Conservation (phyloP, 371 early-diverging fungal species). For the Mucor racemosus region DNA sequence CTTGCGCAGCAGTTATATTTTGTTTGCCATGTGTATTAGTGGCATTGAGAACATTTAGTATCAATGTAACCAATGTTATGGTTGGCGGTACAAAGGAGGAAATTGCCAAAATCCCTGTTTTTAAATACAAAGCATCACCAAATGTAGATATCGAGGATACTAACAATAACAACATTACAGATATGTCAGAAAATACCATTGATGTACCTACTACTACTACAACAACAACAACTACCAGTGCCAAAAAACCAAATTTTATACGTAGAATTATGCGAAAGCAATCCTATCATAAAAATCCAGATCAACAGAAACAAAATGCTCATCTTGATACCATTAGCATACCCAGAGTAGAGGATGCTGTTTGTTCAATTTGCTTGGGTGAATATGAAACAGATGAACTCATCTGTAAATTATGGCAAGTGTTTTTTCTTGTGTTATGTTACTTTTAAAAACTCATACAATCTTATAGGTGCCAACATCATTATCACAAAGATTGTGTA, state of each 20-base stretch:
- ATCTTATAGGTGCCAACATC: constrained; percentile 39
- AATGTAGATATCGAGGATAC: not conserved
- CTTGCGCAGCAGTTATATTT: constrained; percentile 64
- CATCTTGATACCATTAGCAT: constrained; percentile 28
- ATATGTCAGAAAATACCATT: too few species aligned
- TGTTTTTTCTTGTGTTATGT: not conserved
- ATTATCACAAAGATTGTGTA: constrained; percentile 38
- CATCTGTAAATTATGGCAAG: constrained; percentile 58
- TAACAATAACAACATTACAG: not conserved
- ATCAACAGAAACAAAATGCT: not conserved
- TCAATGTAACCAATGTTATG: constrained; percentile 53
- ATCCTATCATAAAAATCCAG: not conserved
- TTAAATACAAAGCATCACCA: constrained; percentile 25
- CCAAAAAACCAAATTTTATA: constrained; percentile 9
- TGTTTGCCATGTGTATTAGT: constrained; percentile 67
- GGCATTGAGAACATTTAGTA: constrained; percentile 56
- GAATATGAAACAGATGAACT: constrained; percentile 66
- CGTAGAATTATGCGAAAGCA: constrained; percentile 7
- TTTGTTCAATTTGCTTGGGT: constrained; percentile 67
- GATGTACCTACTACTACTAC: not conserved
- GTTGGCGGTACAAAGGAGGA: constrained; percentile 63
- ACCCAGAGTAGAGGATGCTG: constrained; percentile 47
- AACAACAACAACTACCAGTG: not conserved
- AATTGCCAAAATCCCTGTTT: constrained; percentile 56
- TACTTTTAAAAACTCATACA: not conserved